Evolutionary conservation across 768 basidiomycete genomes (phyloP).

Genomic region (Podaxis mareebaensis): DNA sequence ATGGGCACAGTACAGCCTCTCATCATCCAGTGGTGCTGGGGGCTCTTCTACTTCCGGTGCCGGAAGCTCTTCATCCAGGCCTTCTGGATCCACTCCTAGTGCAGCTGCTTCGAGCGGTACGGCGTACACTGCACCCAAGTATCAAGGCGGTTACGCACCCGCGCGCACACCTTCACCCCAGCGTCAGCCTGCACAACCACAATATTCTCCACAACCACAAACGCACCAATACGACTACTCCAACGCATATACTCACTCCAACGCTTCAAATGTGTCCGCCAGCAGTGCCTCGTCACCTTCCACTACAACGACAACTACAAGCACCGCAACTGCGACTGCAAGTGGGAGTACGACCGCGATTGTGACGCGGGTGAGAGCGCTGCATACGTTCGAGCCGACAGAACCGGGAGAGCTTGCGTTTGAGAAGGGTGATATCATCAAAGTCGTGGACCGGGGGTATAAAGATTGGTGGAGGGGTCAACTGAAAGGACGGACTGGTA

Average conservation of each 20-base stretch:
- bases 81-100: slow-evolving; percentile 22
- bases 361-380: slow-evolving; percentile 82
- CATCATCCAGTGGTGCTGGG: slow-evolving; percentile 36
- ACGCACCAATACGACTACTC: slow-evolving; percentile 15
- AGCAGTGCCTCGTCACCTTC: slow-evolving; percentile 17
- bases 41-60: slow-evolving; percentile 15
- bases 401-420: slow-evolving; percentile 91
- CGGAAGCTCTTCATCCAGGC: slow-evolving; percentile 6
- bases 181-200: slow-evolving; percentile 23
- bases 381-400: slow-evolving; percentile 86
- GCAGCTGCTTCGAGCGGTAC: slow-evolving; percentile 21
- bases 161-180: slow-evolving; percentile 47
- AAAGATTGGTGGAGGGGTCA: slow-evolving; percentile 98
- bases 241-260: not conserved
- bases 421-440: slow-evolving; percentile 90
- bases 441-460: slow-evolving; percentile 91
- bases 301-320: slow-evolving; percentile 21
- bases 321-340: slow-evolving; percentile 20
- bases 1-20: slow-evolving; percentile 46
- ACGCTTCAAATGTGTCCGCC: slow-evolving; percentile 8
- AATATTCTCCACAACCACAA: slow-evolving; percentile 15
- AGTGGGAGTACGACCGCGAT: slow-evolving; percentile 28
- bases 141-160: slow-evolving; percentile 59
- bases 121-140: slow-evolving; percentile 34
- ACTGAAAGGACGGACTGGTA: slow-evolving; percentile 85